Evolutionary conservation across 768 basidiomycete species (phyloP).

Genomic region (Lactarius tabidus): DNA sequence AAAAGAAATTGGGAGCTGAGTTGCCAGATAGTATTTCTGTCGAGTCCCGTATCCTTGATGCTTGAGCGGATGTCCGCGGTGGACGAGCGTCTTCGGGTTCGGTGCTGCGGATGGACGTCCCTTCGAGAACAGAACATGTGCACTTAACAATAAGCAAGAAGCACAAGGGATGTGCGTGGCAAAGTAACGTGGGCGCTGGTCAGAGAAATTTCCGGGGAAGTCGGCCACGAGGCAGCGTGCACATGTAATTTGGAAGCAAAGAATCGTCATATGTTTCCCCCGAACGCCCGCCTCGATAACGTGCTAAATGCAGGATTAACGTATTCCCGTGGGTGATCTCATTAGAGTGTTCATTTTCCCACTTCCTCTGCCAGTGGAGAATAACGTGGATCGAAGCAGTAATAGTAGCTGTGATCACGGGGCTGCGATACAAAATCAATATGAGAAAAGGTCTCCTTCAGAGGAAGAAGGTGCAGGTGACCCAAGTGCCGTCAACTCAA

Average conservation of each 20-base stretch:
- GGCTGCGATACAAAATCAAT: slow-evolving; percentile 3
- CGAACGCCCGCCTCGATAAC: background rate
- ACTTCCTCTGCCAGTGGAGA: background rate
- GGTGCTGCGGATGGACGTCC: background rate
- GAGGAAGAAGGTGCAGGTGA: background rate
- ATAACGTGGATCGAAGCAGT: background rate
- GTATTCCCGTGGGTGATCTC: background rate
- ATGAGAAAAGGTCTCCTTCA: background rate
- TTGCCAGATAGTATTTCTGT: background rate
- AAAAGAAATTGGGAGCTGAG: background rate
- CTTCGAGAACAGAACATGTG: background rate
- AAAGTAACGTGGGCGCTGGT: slow-evolving; percentile 3
- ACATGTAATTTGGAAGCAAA: background rate
- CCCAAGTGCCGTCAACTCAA: slow-evolving; percentile 1
- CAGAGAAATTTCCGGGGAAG: slow-evolving; percentile 3
- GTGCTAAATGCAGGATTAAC: background rate
- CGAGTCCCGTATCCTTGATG: background rate
- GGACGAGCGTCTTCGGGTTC: background rate
- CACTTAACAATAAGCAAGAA: slow-evolving; percentile 1
- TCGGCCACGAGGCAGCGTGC: slow-evolving; percentile 16
- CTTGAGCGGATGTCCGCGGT: slow-evolving; percentile 4
- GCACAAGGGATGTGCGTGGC: background rate
- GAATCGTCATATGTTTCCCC: background rate
- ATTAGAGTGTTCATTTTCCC: background rate
- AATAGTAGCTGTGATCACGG: background rate